Base-by-base conservation (phyloP, 148 eudicot species). In the Vaccinium macrocarpon region DNA sequence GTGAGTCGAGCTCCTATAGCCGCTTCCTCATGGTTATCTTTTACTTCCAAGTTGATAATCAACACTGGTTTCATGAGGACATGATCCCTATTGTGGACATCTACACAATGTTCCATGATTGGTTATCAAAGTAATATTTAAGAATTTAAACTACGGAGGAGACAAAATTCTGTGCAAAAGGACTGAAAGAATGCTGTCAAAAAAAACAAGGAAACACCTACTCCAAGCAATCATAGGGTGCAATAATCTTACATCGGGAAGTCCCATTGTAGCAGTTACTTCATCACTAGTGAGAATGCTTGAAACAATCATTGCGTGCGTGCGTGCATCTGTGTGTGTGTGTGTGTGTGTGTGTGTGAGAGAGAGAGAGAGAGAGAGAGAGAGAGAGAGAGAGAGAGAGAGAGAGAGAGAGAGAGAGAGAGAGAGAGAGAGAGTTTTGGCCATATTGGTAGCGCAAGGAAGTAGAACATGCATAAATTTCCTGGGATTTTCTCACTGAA, bases 11-110 rank as follows among this genome's bases (percentile, higher is more conserved):
- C 99, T 57, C 98, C 99, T 46, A 93, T 85, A 66, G 98, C 95
- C 1, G 99, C 99, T 87, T 97, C 99, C 84, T 97, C 99, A 15
- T 97, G 99, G 91, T 97, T 97, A 88, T 97, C 99, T 88, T 93
- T 93, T 25, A 97, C 98, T 87, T 97, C 98, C 82, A 97, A 89
- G 86, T 97, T 97, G 83, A 95, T 93, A 16, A 97, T 87, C 80
- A 90, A 84, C 83, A 95, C 97, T 80, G 98, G 97, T 85, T 95
- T 95, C 91, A 97, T 76, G 64, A 93, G 94, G 23, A 84, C 87
- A 78, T 92, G 99, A 62, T 92, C 93, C 84, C 99, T 93, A 68
- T 85, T 95, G 87, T 92, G 93, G 25, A 97, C 93, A 88, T 97
- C 99, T 95, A 93, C 82, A 88, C 74, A 82, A 76, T 56, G 5